These are phyloP conservation scores for Aspergillus leporis DNA, from an alignment of 495 filamentous ascomycete species.

Conservation along the genomic window DNA sequence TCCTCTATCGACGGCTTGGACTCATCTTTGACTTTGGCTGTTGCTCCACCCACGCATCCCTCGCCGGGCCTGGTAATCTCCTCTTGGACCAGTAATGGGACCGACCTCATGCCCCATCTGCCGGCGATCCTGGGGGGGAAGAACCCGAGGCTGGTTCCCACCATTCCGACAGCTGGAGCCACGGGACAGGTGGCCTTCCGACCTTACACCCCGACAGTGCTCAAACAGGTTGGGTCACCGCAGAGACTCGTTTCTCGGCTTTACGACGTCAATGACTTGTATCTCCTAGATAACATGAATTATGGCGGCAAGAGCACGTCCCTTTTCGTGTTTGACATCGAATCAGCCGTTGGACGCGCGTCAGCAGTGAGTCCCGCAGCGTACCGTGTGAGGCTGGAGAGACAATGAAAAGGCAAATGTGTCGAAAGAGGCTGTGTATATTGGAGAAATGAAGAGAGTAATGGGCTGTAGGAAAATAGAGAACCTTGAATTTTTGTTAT, in stretches of 20 bases:
- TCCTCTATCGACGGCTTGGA: slow-evolving; percentile 5
- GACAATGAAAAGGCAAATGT: background rate
- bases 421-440: too few species aligned
- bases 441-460: too few species aligned
- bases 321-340: background rate
- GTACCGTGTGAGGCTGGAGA: background rate
- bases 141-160: slow-evolving; percentile 7
- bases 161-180: background rate
- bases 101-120: slow-evolving; percentile 6
- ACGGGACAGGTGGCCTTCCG: slow-evolving; percentile 14
- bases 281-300: background rate
- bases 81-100: slow-evolving; percentile 17
- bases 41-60: background rate
- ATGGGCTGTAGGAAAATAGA: too few species aligned
- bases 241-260: background rate
- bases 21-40: slow-evolving; percentile 9
- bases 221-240: background rate
- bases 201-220: slow-evolving; percentile 2
- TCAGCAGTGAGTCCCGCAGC: background rate
- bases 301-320: background rate
- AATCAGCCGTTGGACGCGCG: background rate
- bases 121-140: background rate
- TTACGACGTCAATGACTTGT: background rate
- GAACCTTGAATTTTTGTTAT: too few species aligned
- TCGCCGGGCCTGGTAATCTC: slow-evolving; percentile 13